Evolutionary conservation across 768 basidiomycete species (phyloP), one percentile per base, ranked within the genome.

Genomic region (Russula olivacea): DNA sequence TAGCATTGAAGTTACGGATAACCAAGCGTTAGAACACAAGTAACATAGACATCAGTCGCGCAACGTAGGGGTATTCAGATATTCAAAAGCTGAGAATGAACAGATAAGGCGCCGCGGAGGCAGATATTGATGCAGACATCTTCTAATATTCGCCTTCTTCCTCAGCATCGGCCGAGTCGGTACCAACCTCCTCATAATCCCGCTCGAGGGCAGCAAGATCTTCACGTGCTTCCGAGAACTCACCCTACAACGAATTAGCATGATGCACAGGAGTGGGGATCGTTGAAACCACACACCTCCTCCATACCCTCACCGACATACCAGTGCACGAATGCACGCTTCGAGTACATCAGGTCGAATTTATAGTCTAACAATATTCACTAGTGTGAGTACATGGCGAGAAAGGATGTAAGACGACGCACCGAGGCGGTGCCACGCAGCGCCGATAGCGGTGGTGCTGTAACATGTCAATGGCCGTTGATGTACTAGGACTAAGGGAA

Each of bases 261-360:
- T 48, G 58, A 58, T 41, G 47, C 19, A 67, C 40, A 19, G 61
- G 34, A 2, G 25, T 19, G 19, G 15, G 40, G 14, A 23, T 52
- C n/a, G 3, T n/a, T 36, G 7, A n/a, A 48, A 9, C 10, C 74
- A 36, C 75, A 34, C 65, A 79, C 83, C 81, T 98, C 96, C 74
- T 98, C 96, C 96, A 98, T 98, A 80, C 96, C 96, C 78, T 98
- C 95, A 73, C 95, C 95, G 66, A 97, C 95, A 72, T 95, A 96
- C 93, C 93, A 90, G 74, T 91, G 88, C 28, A 90, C 88, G 67
- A 92, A 92, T 53, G 91, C 91, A 74, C 91, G 90, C 76, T 92
- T 97, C 65, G 94, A 95, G 81, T 96, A 98, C 76, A 98, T 86
- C 69, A 98, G 84, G 74, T 98, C 96, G 76, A 98, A 98, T 77